Evolutionary conservation across 2,329 filamentous ascomycete genomes (phyloP).

Genomic region (Pezicula carpinea): DNA sequence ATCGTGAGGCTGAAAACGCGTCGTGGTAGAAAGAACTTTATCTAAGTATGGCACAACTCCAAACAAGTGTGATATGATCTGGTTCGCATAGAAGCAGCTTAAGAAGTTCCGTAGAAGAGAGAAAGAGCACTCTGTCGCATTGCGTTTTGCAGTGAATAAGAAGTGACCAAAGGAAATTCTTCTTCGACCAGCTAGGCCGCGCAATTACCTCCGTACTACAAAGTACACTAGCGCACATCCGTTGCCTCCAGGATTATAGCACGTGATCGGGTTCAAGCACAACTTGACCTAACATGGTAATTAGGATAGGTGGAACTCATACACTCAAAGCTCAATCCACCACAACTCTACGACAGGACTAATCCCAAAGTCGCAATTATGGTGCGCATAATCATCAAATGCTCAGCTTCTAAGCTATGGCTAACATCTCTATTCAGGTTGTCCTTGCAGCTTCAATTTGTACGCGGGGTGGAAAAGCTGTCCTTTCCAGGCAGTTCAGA

Average conservation of each 20-base stretch:
- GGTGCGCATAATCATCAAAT: conserved; percentile 5
- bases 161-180: too few species aligned
- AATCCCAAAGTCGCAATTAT: conserved; percentile 11
- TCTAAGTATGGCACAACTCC: too few species aligned
- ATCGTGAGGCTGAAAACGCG: not conserved
- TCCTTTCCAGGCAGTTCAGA: conserved; percentile 94
- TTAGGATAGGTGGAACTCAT: not conserved
- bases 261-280: too few species aligned
- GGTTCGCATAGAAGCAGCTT: not conserved
- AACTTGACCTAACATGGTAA: not conserved
- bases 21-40: not conserved
- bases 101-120: too few species aligned
- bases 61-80: too few species aligned
- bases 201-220: too few species aligned
- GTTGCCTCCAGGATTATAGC: not conserved
- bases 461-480: conserved; percentile 95
- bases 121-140: too few species aligned
- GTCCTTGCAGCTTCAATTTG: conserved; percentile 98
- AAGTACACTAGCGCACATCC: too few species aligned
- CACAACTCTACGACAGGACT: conserved; percentile 5
- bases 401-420: not conserved
- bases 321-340: conserved; percentile 7
- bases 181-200: too few species aligned
- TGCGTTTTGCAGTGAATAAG: too few species aligned
- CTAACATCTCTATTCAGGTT: conserved; percentile 54